Evolutionary conservation across 2,329 filamentous ascomycete genomes (phyloP), one percentile per base, ranked within the genome.

Genomic region (Paecilomyces formosus): DNA sequence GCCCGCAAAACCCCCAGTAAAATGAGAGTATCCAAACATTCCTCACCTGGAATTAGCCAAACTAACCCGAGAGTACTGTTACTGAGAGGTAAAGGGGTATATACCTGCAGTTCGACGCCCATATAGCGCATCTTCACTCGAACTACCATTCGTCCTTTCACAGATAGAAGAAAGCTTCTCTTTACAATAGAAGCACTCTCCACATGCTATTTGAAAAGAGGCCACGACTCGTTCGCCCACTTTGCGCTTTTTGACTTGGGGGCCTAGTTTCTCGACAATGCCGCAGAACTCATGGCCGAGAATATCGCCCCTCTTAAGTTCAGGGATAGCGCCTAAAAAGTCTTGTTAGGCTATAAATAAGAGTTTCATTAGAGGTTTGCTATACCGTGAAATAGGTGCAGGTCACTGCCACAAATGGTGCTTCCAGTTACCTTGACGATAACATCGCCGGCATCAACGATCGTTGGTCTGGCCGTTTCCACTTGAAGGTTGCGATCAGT

Each of bases 1-100:
- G 54, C 92, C 90, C 0, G 90, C 90, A 69, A 93, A 96, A 0
- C 92, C 92, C 5, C 90, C 91, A 0, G 89, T 92, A 68, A 96
- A 90, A 58, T 78, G 87, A 2, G 84, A 86, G 68, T 89, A 89
- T 1, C 87, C 87, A 66, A 89, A 88, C 63, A 89, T 86, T 18
- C 85, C 72, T 70, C 50, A 9, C 2, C n/a, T n/a, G n/a, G n/a
- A n/a, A n/a, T n/a, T n/a, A n/a, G n/a, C n/a, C n/a, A n/a, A n/a
- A n/a, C n/a, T n/a, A n/a, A n/a, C n/a, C n/a, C n/a, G n/a, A n/a
- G n/a, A n/a, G n/a, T n/a, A n/a, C n/a, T n/a, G n/a, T 58, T 61
- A 56, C 61, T 53, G 28, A 52, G 55, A 52, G 39, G 62, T 59
- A 59, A 60, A 15, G 13, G 9, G 12, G 11, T n/a, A 61, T 74